A percentile compares a stretch with the other conserved stretches of the same genome.
Evolutionary conservation across 495 filamentous ascomycete species (phyloP).

Genomic region (Penicillium goetzii): DNA sequence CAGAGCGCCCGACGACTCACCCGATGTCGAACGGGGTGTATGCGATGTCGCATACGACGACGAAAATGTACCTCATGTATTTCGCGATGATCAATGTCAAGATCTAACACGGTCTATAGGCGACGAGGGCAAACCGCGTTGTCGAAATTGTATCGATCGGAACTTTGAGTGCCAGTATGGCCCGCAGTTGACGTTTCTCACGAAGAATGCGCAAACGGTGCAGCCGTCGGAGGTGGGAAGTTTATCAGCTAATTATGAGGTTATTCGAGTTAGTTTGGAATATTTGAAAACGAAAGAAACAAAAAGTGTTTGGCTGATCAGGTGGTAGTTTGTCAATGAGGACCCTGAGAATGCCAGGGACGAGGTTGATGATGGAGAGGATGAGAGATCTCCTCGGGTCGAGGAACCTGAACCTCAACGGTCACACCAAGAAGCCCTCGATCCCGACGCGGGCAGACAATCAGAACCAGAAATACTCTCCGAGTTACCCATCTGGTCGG

Average conservation of each 20-base stretch:
- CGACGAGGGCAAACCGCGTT: slow-evolving; percentile 47
- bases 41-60: slow-evolving; percentile 46
- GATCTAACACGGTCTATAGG: slow-evolving; percentile 28
- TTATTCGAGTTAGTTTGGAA: slow-evolving; percentile 29
- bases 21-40: slow-evolving; percentile 47
- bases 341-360: slow-evolving; percentile 17
- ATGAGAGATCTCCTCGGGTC: not conserved
- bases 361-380: not conserved
- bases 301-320: not conserved
- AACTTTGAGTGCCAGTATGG: slow-evolving; percentile 46
- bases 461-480: not conserved
- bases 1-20: slow-evolving; percentile 28
- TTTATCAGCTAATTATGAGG: slow-evolving; percentile 24
- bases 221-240: slow-evolving; percentile 15
- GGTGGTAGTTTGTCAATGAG: slow-evolving; percentile 35
- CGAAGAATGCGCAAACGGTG: slow-evolving; percentile 45
- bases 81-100: not conserved
- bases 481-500: slow-evolving; percentile 9
- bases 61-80: slow-evolving; percentile 42
- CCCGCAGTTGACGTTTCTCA: slow-evolving; percentile 44
- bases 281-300: not conserved
- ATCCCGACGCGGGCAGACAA: not conserved
- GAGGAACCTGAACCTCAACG: slow-evolving; percentile 2
- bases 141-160: slow-evolving; percentile 47
- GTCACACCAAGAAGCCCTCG: not conserved